phyloP scores from a whole-genome alignment of 2,329 filamentous ascomycete genomes.

The Thelonectria rubi region DNA sequence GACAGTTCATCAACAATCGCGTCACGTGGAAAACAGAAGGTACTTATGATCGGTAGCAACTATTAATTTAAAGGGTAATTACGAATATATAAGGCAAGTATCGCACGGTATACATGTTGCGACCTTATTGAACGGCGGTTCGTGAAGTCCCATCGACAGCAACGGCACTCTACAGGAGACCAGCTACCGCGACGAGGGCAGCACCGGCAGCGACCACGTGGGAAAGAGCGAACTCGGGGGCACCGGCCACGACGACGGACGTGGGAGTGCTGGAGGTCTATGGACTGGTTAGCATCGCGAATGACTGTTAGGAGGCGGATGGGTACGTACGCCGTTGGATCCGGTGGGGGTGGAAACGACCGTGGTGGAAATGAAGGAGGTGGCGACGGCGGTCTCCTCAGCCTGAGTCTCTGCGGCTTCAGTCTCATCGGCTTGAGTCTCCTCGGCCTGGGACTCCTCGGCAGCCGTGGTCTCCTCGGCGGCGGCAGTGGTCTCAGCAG shows the following conservation, averaged over 20 bases:
- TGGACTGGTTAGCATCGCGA: not conserved
- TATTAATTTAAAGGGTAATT: conserved; percentile 17
- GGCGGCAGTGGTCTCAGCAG: conserved; percentile 11
- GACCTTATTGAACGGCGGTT: not conserved
- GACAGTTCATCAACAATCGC: conserved; percentile 20
- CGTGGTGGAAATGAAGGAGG: conserved; percentile 4
- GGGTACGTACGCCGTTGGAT: conserved; percentile 26
- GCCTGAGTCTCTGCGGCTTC: conserved; percentile 8
- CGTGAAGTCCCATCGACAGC: not conserved
- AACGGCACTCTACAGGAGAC: conserved; percentile 22
- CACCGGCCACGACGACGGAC: conserved; percentile 18
- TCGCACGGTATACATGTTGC: conserved; percentile 12
- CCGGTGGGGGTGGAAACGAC: conserved; percentile 6
- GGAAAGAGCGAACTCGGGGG: conserved; percentile 23
- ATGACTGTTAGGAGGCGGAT: no score
- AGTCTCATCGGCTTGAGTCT: conserved; percentile 10
- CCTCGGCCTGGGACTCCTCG: conserved; percentile 3
- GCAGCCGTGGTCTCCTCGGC: conserved; percentile 4
- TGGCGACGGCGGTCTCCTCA: conserved; percentile 5
- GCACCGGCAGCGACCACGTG: conserved; percentile 23
- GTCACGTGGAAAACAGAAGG: conserved; percentile 16
- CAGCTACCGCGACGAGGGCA: conserved; percentile 25
- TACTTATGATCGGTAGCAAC: conserved; percentile 12
- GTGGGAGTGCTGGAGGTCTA: conserved; percentile 26
- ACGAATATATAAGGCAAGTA: conserved; percentile 19